phyloP scores from a whole-genome alignment of 768 basidiomycete species.

The Leccinum subtestaceum region DNA sequence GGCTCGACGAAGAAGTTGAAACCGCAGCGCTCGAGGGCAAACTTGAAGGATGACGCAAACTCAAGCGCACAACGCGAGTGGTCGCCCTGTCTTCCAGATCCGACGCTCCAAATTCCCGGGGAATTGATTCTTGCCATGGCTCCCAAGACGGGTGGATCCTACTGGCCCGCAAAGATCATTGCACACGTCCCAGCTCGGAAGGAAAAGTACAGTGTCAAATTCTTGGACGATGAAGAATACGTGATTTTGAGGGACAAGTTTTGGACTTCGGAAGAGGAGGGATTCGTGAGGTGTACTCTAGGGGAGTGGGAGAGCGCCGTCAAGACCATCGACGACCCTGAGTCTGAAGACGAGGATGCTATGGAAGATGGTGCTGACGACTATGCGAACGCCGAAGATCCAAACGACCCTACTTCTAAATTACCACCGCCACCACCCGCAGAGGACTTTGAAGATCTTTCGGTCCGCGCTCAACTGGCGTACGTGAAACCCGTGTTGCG shows the following conservation, averaged over 20 bases:
- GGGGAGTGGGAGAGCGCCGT: slow-evolving; percentile 53
- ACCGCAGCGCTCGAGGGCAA: slow-evolving; percentile 17
- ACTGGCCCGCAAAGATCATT: slow-evolving; percentile 70
- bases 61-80: slow-evolving; percentile 17
- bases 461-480: slow-evolving; percentile 56
- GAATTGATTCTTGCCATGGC: slow-evolving; percentile 58
- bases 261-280: slow-evolving; percentile 53
- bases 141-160: slow-evolving; percentile 33
- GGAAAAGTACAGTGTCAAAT: slow-evolving; percentile 55
- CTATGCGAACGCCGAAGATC: slow-evolving; percentile 29
- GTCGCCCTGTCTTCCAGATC: slow-evolving; percentile 47
- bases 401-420: slow-evolving; percentile 14
- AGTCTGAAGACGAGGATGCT: slow-evolving; percentile 32
- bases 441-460: slow-evolving; percentile 45
- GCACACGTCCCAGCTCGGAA: slow-evolving; percentile 41
- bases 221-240: slow-evolving; percentile 48
- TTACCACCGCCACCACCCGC: slow-evolving; percentile 42
- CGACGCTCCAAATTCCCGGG: slow-evolving; percentile 57
- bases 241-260: slow-evolving; percentile 51
- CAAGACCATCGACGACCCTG: slow-evolving; percentile 25
- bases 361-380: slow-evolving; percentile 28
- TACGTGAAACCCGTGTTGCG: slow-evolving; percentile 63
- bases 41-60: slow-evolving; percentile 13
- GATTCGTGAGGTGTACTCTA: slow-evolving; percentile 62
- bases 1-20: slow-evolving; percentile 17